A percentile compares a stretch with the other conserved stretches of the same genome.
Evolutionary conservation across 2,329 filamentous ascomycete genomes (phyloP).

Genomic region (Claviceps sp.): DNA sequence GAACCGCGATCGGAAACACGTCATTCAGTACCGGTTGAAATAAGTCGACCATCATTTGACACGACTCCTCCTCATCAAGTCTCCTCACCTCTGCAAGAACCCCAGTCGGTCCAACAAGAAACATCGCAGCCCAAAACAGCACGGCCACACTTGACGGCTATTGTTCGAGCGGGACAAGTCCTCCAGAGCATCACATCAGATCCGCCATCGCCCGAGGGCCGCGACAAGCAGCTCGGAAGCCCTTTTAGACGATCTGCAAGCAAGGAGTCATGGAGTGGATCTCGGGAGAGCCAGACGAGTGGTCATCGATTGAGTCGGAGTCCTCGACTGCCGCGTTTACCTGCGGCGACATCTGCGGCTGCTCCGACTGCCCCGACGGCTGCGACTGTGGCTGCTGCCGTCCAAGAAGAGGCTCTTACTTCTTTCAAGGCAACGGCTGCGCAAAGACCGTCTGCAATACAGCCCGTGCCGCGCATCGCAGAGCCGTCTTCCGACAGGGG

Average conservation of each 20-base stretch:
- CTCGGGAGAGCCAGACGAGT: conserved; percentile 13
- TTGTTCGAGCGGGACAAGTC: conserved; percentile 42
- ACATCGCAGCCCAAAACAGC: conserved; percentile 14
- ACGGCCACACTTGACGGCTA: conserved; percentile 39
- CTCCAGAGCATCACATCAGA: conserved; percentile 46
- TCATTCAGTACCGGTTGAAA: conserved; percentile 10
- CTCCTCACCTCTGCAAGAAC: conserved; percentile 24
- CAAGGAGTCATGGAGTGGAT: conserved; percentile 20
- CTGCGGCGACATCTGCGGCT: conserved; percentile 6
- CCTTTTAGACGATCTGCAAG: conserved; percentile 35
- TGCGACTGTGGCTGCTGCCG: conserved; percentile 3
- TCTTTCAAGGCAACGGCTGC: conserved; percentile 16
- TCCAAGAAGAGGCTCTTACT: conserved; percentile 18
- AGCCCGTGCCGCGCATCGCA: conserved; percentile 17
- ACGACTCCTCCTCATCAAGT: conserved; percentile 21
- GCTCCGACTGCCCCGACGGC: conserved; percentile 4
- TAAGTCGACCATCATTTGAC: conserved; percentile 13
- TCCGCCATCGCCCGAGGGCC: conserved; percentile 39
- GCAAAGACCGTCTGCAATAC: conserved; percentile 9
- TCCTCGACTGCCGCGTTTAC: conserved; percentile 13
- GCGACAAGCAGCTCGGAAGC: conserved; percentile 39
- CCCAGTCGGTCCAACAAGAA: conserved; percentile 18
- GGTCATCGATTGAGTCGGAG: conserved; percentile 16
- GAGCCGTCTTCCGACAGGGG: conserved; percentile 5
- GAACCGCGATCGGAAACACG: not conserved